Percentiles rank a stretch among this genome's conserved stretches.
These are phyloP conservation scores for Bryopsis sp. DNA, from an alignment of 139 green algal genomes.

Conservation along the genomic window DNA sequence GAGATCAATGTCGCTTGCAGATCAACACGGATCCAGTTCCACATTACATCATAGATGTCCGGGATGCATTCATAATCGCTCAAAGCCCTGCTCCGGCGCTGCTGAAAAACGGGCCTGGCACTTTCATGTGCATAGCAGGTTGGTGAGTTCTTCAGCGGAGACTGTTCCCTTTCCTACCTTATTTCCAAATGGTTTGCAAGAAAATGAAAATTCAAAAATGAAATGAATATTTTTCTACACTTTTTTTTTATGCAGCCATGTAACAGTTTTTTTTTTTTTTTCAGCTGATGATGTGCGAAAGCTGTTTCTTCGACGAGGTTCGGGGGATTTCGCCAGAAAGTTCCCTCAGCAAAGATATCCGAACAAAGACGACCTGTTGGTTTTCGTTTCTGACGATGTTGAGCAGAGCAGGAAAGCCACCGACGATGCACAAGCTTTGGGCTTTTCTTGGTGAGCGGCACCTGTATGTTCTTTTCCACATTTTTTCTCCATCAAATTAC, in stretches of 20 bases:
- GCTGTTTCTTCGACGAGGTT: not conserved
- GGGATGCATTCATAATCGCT: not conserved
- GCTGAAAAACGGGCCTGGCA: not conserved
- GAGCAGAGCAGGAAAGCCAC: conserved; percentile 1
- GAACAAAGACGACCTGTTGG: conserved; percentile 14
- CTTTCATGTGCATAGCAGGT: conserved; percentile 6
- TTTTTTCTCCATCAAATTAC: too few relatives aligned
- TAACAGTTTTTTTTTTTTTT: not conserved
- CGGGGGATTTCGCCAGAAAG: not conserved
- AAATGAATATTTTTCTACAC: too few relatives aligned
- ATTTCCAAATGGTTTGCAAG: not conserved
- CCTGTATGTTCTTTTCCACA: too few relatives aligned
- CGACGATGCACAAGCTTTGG: conserved; percentile 6
- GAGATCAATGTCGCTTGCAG: too few relatives aligned
- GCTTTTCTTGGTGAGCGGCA: conserved; percentile 17
- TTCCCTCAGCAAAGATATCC: not conserved
- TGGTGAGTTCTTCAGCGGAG: not conserved
- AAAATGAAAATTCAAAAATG: not conserved
- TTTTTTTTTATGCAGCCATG: too few relatives aligned
- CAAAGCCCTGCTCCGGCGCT: not conserved
- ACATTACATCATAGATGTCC: conserved; percentile 11
- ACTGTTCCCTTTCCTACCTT: too few relatives aligned
- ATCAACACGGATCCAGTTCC: conserved; percentile 4
- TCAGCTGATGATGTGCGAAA: conserved; percentile 3
- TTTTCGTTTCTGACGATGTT: conserved; percentile 11